Evolutionary conservation across 1,139 yeast species (phyloP), one percentile per base, ranked within the genome.

Genomic region (Yamadazyma songkhlaensis): DNA sequence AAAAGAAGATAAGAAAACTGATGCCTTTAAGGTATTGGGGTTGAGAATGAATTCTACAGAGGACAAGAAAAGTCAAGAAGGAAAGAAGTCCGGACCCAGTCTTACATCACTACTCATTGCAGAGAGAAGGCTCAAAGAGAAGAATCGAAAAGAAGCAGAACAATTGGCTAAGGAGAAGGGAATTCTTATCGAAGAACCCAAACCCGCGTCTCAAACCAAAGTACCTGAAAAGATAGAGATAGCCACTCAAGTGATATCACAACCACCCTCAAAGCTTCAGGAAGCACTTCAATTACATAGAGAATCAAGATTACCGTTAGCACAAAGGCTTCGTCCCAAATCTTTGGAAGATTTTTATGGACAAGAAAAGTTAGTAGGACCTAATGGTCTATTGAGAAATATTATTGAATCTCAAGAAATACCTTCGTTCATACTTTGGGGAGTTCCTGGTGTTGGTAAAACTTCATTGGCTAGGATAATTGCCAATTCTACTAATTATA

Each of bases 381-480:
- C 73, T 6, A 65, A 74, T 13, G 97, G 97, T 0, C 62, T 88
- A 0, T 60, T 94, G 11, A 67, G 86, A 31, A 81, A 83, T 34
- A 81, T 87, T 39, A 76, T 92, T 2, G 71, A 72, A 26, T 59
- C 74, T 2, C 84, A 79, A 31, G 64, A 62, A 46, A 77, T 80
- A 2, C 97, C 97, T 0, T 89, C 97, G 0, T 76, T 92, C 67
- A 79, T 92, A 6, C 64, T 92, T 10, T 92, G 97, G 97, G 99
- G 99, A 0, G 86, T 86, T 1, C 95, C 97, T 1, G 97, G 97
- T 0, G 92, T 84, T 2, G 99, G 99, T 0, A 92, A 92, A 55
- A 92, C 99, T 0, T 81, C 97, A 0, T 51, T 77, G 34, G 80
- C 81, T 1, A 55, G 85, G 37, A 79, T 84, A 17, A 69, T 85